Evolutionary conservation across 1,284 basidiomycete genomes (phyloP), one percentile per base, ranked within the genome.

Genomic region (Malassezia psittaci): DNA sequence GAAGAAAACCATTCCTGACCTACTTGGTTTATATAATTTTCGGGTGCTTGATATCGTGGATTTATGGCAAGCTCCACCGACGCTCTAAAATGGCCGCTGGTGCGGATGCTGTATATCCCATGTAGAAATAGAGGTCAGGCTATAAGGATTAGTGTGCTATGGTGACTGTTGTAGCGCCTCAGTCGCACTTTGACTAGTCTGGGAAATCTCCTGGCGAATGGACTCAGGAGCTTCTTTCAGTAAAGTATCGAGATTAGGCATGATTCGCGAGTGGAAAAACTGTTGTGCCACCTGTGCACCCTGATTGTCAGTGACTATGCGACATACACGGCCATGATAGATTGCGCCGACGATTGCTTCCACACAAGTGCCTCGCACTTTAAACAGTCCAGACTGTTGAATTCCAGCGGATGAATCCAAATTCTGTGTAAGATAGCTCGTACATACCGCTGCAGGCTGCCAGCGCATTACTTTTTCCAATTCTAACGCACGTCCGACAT

Each of bases 401-500:
- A 51, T 42, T 7, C 54, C 50, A 0, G 16, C 29, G 7, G 44
- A 24, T 8, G 43, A 39, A 24, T 57, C 50, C 2, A 52, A 7
- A 34, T 45, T 48, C 42, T 47, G 32, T 5, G 19, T 41, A 5
- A 21, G 39, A 16, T 29, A 43, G 18, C 24, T 4, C 21, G 45
- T 35, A 48, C 47, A 13, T 34, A 50, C 38, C 10, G 65, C 59
- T 24, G 64, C 65, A 12, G 72, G 64, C 10, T 66, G 69, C 75
- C 75, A 76, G 16, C 68, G 61, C 71, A 76, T 74, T 29, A 73
- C 64, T 39, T 69, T 59, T 48, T 74, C 75, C 13, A 76, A 57
- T 8, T 57, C 51, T 29, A 74, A 60, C 12, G 55, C 37, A 48
- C 63, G 55, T 2, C 69, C 74, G 13, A 68, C 50, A 36, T 60